Base-by-base conservation (phyloP, 805 yeast genomes). In the Torulaspora gathmanii region DNA sequence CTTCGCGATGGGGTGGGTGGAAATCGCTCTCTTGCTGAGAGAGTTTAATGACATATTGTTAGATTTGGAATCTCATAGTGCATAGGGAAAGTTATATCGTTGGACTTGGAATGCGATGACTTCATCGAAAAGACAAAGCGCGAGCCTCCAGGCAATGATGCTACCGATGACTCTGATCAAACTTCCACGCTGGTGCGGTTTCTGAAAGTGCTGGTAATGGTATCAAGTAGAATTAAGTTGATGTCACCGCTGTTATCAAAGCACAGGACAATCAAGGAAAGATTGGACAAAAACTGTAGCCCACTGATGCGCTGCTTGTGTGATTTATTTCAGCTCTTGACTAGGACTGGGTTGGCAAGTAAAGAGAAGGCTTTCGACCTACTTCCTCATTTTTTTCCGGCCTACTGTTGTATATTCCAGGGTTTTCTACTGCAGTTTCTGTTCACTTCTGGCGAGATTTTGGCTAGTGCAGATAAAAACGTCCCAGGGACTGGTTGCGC, bases 361-460 rank as follows among this genome's bases (percentile, higher is more conserved):
- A 34, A 36, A 23, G 11, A 34, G 5, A 45, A 31, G 7, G 30
- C 30, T 19, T 49, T 33, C 16, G 20, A 31, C 8, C 11, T 49
- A 19, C 42, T 49, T 6, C 36, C 52, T 3, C 49, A 49, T n/a
- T 45, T 35, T 26, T 49, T 49, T 17, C 45, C 48, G 13, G 49
- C 52, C 23, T 49, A 49, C 39, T 49, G 52, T 30, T 45, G 50
- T 17, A 30, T 40, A 7, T 49, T 49, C 28, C 52, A 49, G 20
- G 52, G 47, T 19, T 42, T 49, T 31, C 50, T 49, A 4, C 39
- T 45, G 9, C 50, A 49, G 11, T 46, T 49, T 15, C 35, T 44
- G 12, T 49, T 45, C 30, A 37, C 41, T 13, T 49, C 52, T 10
- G 42, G 44, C 15, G 44, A 42, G 16, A 17, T 35, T 5, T 8